Evolutionary conservation across 1,284 basidiomycete genomes (phyloP), one percentile per base, ranked within the genome.

Genomic region (Malassezia caprae): DNA sequence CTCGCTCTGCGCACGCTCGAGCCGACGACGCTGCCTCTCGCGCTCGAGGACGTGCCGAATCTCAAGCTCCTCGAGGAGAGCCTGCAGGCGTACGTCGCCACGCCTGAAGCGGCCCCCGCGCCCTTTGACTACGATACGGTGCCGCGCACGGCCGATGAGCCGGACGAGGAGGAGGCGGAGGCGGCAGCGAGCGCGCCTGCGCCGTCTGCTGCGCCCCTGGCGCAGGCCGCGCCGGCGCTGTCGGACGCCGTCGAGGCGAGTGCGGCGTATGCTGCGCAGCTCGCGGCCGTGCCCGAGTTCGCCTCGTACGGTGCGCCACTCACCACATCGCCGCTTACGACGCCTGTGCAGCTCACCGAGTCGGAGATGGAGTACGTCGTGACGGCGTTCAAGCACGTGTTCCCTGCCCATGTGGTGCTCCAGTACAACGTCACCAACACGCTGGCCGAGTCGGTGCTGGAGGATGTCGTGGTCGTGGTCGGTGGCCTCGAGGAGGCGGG

Each of bases 341-440:
- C 82, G 28, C 86, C 86, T 66, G 37, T 35, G 31, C 31, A 30
- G 50, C 84, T 98, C 57, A 98, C 94, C 27, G 94, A 99, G 78
- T 85, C 82, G 72, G 94, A 96, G 78, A 98, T 91, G 7, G 94
- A 98, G 78, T 99, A 98, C 75, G 90, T 94, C 67, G 93, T 96
- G 53, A 84, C 86, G 13, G 90, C 87, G 62, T 88, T 96, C 77
- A 98, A 96, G 79, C 94, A 98, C 76, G 82, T 96, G 52, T 99
- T 90, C 82, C 85, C 85, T 75, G 88, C 90, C 60, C 88, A 98
- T 75, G 76, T 98, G 59, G 93, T 99, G 37, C 53, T 65, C 42
- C 66, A 98, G 86, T 96, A 90, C 82, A 96, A 96, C 78, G 84
- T 98, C 48, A 88, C 89, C 56, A 98, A 98, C 76, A 98, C 94